Evolutionary conservation across 768 basidiomycete genomes (phyloP).

Genomic region (Exsudoporus frostii): DNA sequence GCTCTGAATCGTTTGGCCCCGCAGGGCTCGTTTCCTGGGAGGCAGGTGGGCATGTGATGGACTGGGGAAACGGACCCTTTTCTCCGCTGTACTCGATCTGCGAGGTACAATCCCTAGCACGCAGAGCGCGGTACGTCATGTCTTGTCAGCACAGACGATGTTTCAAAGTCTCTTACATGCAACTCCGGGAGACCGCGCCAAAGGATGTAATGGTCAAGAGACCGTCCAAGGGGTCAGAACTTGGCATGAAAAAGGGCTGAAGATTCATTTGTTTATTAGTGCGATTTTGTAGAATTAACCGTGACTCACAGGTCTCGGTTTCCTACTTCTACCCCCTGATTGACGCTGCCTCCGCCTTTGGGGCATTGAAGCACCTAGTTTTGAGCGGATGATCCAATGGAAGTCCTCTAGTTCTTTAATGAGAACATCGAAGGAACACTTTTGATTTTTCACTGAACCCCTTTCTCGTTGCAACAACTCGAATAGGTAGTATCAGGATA

Average conservation of each 20-base stretch:
- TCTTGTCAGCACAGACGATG: background rate
- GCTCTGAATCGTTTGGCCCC: no score
- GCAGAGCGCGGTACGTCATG: background rate
- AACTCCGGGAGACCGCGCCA: slow-evolving; percentile 2
- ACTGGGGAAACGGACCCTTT: background rate
- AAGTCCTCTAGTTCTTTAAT: no score
- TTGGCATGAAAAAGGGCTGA: background rate
- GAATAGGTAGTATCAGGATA: no score
- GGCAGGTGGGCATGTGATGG: background rate
- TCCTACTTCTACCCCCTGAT: no score
- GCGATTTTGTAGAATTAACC: background rate
- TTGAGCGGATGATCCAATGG: no score
- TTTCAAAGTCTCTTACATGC: background rate
- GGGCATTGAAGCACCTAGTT: no score
- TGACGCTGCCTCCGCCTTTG: no score
- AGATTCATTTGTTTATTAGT: background rate
- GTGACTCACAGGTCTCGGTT: slow-evolving; percentile 6
- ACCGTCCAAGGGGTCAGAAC: background rate
- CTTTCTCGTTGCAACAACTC: slow-evolving; percentile 15
- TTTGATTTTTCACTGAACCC: no score
- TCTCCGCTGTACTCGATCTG: slow-evolving; percentile 7
- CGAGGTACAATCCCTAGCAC: slow-evolving; percentile 6
- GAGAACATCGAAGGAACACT: no score
- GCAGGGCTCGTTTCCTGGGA: background rate
- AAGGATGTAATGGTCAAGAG: slow-evolving; percentile 4